Evolutionary conservation across 148 eudicot genomes (phyloP), one percentile per base, ranked within the genome.

Genomic region (Vaccinium darrowii): DNA sequence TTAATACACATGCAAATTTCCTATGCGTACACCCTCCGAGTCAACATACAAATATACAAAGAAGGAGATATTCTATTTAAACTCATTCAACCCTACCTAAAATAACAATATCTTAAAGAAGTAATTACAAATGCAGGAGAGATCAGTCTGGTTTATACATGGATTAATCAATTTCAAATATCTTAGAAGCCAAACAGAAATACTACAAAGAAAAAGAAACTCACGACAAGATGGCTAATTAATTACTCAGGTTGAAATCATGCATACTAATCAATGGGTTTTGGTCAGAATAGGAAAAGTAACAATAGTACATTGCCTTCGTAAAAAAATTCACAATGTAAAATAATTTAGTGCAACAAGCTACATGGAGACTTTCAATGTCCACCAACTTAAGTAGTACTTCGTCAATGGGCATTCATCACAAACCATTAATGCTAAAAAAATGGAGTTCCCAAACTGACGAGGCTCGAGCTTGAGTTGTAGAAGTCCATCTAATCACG

Each of bases 401-500:
- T 33, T 15, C 5, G 60, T 56, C 16, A 39, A 78, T 13, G 39
- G 9, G 60, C 36, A 51, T 25, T 52, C 21, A 78, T 51, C 18
- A 52, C 30, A 27, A 49, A 77, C 13, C 19, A 0, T 52, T 25
- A 15, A 25, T n/a, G 7, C 56, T 21, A 60, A 52, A 78, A 47
- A n/a, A 78, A 75, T 47, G 36, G 76, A 51, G 78, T 69, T 78
- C 53, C 80, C 54, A 8, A 84, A 65, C 54, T 51, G 81, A 78
- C 49, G 80, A 84, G 25, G 65, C 82, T 84, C 65, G 15, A 60
- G 56, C 50, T 33, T 65, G 76, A 63, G 76, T 65, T 78, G 86
- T 60, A 78, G 76, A 84, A 72, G 72, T 9, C 80, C 86, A 50
- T 84, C 62, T 30, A 77, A 14, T 50, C 63, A 84, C 1, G 65